Percentiles rank a stretch among this genome's conserved stretches.
phyloP scores from a whole-genome alignment of 2,329 filamentous ascomycete genomes.

The Sclerotinia borealis region DNA sequence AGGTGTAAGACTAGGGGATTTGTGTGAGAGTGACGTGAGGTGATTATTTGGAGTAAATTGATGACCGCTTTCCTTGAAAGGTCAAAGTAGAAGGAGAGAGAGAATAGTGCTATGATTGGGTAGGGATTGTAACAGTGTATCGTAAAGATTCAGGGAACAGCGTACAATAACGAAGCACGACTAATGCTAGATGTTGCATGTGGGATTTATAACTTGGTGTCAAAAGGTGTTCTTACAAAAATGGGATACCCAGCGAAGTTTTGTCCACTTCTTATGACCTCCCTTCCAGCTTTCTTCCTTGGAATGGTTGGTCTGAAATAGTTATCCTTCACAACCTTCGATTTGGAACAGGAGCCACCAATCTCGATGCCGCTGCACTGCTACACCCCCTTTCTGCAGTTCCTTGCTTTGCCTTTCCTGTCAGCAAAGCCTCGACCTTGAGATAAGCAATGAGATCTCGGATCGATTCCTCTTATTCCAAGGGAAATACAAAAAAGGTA shows the following conservation, averaged over 20 bases:
- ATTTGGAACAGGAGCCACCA: not conserved
- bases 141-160: not conserved
- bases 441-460: not conserved
- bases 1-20: too few species aligned
- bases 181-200: not conserved
- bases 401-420: not conserved
- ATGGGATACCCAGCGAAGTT: not conserved
- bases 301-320: not conserved
- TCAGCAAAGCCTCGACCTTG: not conserved
- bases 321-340: not conserved
- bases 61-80: not conserved
- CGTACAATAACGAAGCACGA: not conserved
- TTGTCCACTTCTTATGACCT: not conserved
- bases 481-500: not conserved
- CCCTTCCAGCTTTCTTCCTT: not conserved
- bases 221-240: constrained; percentile 9
- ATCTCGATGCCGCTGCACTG: not conserved
- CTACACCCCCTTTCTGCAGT: not conserved
- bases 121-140: not conserved
- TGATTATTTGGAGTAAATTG: not conserved
- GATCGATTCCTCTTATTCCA: not conserved
- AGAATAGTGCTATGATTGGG: not conserved
- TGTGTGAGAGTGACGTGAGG: not conserved
- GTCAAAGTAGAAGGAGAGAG: not conserved
- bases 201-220: not conserved